Base-by-base conservation (phyloP, 2,329 filamentous ascomycete species). In the Fusarium neocosmosporiellum region DNA sequence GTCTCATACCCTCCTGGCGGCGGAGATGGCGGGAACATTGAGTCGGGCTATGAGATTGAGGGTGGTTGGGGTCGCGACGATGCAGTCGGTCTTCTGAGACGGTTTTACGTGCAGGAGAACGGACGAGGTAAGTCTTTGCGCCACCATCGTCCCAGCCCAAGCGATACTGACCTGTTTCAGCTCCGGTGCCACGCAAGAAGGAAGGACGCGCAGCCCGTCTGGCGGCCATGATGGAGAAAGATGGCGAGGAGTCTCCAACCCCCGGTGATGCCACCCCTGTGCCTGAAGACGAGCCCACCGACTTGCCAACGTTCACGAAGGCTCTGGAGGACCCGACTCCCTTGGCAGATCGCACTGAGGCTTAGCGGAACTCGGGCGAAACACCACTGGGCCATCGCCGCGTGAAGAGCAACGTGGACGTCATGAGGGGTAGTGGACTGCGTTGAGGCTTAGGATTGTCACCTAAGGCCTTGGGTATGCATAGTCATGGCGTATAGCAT, bases 41-140 rank as follows among this genome's bases (percentile, higher is more conserved):
- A 98, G 80, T 87, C 86, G 11, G 91, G 94, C 7, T 98, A 94
- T 80, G 91, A 93, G 53, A 94, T 94, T 65, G 92, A 95, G 80
- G 94, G 95, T 41, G 96, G 95, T 1, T 92, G 97, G 86, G 94
- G 94, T 77, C 90, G 94, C 54, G 94, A 98, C 78, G 96, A 98
- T 79, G 96, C 96, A 6, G 97, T 99, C 68, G 95, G 96, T 82
- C 84, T 99, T 74, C 86, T 99, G 74, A 89, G 97, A 72, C 91
- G 96, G 67, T 99, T 99, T 83, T 99, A 99, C 81, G 94, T 99
- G 34, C 96, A 99, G 83, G 95, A 99, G 83, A 99, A 99, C 82
- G 94, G 94, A 72, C 93, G 96, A 87, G 94, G 93, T 94, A 84
- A 77, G 86, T 78, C 10, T 43, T 16, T 11, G 4, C 18, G n/a